Evolutionary conservation across 257 asterid genomes (phyloP), one percentile per base, ranked within the genome.

Genomic region (Jaltomata sinuosa): DNA sequence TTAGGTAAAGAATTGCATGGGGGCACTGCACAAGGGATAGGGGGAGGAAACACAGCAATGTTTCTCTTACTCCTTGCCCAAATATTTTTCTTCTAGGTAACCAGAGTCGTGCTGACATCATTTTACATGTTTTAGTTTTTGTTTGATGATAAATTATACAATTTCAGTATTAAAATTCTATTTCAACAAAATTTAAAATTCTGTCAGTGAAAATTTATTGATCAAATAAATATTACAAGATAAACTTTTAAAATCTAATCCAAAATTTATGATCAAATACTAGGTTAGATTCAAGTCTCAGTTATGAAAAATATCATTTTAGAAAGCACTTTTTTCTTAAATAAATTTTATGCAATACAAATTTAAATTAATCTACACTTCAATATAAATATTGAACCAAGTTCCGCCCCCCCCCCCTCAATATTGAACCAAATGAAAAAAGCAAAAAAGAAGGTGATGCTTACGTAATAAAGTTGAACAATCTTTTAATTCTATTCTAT

Each of bases 251-350:
- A 19, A 19, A 19, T 54, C 4, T 54, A 19, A 7, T 54, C n/a
- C 22, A n/a, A 57, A 57, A 2, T 57, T 2, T 0, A n/a, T 57
- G 29, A 3, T 2, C 2, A 57, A 57, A 57, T 0, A 1, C 1
- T 57, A n/a, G 3, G 3, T 57, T 57, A n/a, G 5, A 57, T 57
- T 57, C 15, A n/a, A 57, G 11, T n/a, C 1, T n/a, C 25, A 6
- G 2, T 0, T n/a, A n/a, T 57, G 10, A n/a, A 54, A n/a, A 57
- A 9, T 57, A 10, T 57, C 31, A n/a, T 57, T n/a, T 38, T 57
- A n/a, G 31, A 2, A 55, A n/a, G 10, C 6, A 1, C 4, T n/a
- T 57, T 3, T n/a, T 57, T n/a, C 31, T 57, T 57, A n/a, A 59
- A 59, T 59, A 59, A 25, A 57, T 57, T 21, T 3, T 57, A 57